Base-by-base conservation (phyloP, 2,329 filamentous ascomycete species). In the Verticillium isaacii region DNA sequence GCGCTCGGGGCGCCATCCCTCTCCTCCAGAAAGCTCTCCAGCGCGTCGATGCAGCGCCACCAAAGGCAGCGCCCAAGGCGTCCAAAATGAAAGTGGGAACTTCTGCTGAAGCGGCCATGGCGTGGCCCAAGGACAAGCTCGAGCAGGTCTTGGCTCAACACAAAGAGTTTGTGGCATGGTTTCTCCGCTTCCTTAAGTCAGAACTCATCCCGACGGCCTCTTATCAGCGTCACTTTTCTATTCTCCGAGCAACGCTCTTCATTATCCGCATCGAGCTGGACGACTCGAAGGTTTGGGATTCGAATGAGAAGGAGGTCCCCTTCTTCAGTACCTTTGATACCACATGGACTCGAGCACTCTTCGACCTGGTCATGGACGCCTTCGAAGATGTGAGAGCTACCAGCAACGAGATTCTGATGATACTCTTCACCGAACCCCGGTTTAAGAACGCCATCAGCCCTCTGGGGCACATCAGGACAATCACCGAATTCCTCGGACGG, bases 191-290 rank as follows among this genome's bases (percentile, higher is more conserved):
- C 66, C 74, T 97, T 6, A 82, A 86, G 60, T 78, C 80, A 41
- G 93, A 98, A 68, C 78, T 99, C 25, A 84, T 86, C 2, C 88
- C 93, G 2, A 93, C 90, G 1, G 87, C 91, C 17, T 95, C 93
- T 12, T 99, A 98, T 70, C 93, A 96, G 71, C 86, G 93, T 7
- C 94, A 97, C 67, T 90, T 93, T 56, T 91, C 90, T 2, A 87
- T 92, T 2, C 74, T 98, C 5, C 92, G 89, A 69, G 87, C 89
- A 1, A 75, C 94, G 32, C 79, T 79, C 0, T 81, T 89, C 59
- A 77, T 94, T n/a, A 74, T 93, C 6, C 85, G 85, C 62, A 86
- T 89, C 52, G 89, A 90, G 32, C 77, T 89, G n/a, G 89, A 90
- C 64, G 69, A 78, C 8, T 68, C 71, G 2, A 75, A 76, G 63